phyloP scores from a whole-genome alignment of 2,329 filamentous ascomycete genomes.

The Cladosporium sphaerospermum region DNA sequence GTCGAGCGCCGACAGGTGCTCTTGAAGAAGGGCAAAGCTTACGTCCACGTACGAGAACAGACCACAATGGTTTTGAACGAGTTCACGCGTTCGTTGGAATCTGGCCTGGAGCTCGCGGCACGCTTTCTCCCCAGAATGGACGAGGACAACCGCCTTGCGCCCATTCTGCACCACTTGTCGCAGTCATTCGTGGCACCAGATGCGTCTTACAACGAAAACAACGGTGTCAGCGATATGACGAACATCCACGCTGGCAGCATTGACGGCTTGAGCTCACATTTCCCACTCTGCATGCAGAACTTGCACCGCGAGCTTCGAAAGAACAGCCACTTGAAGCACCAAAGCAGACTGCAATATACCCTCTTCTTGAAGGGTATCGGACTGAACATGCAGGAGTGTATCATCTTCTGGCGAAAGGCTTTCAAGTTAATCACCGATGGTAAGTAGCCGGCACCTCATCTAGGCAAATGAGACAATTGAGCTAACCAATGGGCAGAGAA shows the following conservation, averaged over 20 bases:
- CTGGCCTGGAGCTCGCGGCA: conserved; percentile 83
- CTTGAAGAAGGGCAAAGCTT: conserved; percentile 75
- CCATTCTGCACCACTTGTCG: conserved; percentile 74
- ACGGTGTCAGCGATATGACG: conserved; percentile 55
- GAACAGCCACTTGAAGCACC: conserved; percentile 89
- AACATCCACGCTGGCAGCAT: conserved; percentile 73
- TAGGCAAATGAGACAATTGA: not conserved
- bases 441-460: conserved; percentile 9
- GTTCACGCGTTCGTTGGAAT: conserved; percentile 72
- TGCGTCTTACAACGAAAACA: conserved; percentile 64
- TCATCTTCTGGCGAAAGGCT: conserved; percentile 81
- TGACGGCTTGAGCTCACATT: conserved; percentile 72
- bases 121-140: conserved; percentile 85
- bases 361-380: conserved; percentile 96
- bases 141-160: conserved; percentile 84
- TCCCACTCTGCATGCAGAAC: conserved; percentile 91
- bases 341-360: conserved; percentile 85
- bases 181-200: conserved; percentile 94
- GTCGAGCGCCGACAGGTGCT: conserved; percentile 75
- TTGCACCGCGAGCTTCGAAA: conserved; percentile 79
- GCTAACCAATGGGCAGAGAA: conserved; percentile 49
- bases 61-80: conserved; percentile 83
- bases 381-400: conserved; percentile 80
- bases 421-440: conserved; percentile 80
- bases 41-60: conserved; percentile 82